Base-by-base conservation (phyloP, 345 rosid genomes). In the Reutealis trisperma region DNA sequence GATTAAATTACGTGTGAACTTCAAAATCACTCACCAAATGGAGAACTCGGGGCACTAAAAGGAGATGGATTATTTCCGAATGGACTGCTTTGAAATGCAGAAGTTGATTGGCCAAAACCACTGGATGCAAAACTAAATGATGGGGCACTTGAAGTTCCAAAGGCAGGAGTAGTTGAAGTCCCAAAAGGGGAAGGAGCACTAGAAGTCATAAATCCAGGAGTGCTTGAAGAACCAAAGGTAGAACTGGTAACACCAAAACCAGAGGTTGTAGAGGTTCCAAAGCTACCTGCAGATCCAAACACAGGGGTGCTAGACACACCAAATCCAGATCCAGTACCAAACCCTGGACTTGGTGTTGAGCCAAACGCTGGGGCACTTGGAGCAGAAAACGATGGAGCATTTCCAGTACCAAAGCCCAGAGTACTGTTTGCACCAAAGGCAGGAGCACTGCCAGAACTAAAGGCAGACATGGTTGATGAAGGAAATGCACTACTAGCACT, bases 1-100 rank as follows among this genome's bases (percentile, higher is more conserved):
- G 12, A 37, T 37, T 6, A 70, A 16, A 51, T 2, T 49, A 57
- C 4, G 8, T 30, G 55, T 22, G 42, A 42, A 63, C 59, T 13
- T 32, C 37, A 57, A 73, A 64, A 79, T n/a, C 59, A 79, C 91
- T 82, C 67, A 90, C 91, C 92, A 70, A 88, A 93, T 63, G 92
- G 79, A 78, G 86, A 89, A 82, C 88, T 87, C 83, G 90, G 99
- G 45, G 88, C 84, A 77, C 94, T 94, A 76, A 92, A 91, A 65
- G 91, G 82, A 73, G 97, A 80, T 65, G 88, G 57, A 68, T 83
- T 77, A 42, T 87, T 79, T 58, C 88, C 93, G 81, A 94, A 94
- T 68, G 91, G 80, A 72, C 85, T 90, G 84, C 92, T 89, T 70
- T 92, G 90, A 89, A 96, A 94, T 45, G 93, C 83, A 60, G 98